Percentiles rank a stretch among this genome's conserved stretches.
These are phyloP conservation scores for Candida mattraensis DNA, from an alignment of 805 yeast species.

Conservation along the genomic window DNA sequence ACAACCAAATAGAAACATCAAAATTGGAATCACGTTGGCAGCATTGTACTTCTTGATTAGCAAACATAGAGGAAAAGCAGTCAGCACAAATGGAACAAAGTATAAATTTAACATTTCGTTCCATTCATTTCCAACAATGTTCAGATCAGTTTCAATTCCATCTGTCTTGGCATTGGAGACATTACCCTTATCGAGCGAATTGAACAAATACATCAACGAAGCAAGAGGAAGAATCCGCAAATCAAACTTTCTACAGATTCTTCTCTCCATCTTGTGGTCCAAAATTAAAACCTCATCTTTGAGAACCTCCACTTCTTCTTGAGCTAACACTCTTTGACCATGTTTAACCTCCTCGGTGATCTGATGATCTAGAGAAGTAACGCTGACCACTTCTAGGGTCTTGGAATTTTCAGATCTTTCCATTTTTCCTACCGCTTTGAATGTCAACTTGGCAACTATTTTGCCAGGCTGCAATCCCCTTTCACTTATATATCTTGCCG, in stretches of 20 bases:
- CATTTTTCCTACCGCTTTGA: too few species aligned
- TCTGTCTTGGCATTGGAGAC: conserved; percentile 50
- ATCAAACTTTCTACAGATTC: conserved; percentile 42
- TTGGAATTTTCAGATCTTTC: too few species aligned
- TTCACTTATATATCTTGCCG: too few species aligned
- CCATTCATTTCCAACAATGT: conserved; percentile 43
- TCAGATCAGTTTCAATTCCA: conserved; percentile 42
- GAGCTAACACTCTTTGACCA: too few species aligned
- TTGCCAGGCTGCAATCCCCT: too few species aligned
- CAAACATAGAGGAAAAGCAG: conserved; percentile 43
- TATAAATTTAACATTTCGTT: conserved; percentile 46
- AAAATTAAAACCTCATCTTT: conserved; percentile 2
- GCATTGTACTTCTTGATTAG: conserved; percentile 42
- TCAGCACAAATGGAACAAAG: conserved; percentile 45
- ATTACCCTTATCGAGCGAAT: conserved; percentile 49
- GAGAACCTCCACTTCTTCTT: too few species aligned
- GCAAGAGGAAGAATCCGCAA: conserved; percentile 43
- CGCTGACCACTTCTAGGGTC: too few species aligned
- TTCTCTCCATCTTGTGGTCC: conserved; percentile 25
- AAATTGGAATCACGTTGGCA: conserved; percentile 42
- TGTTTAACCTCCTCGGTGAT: too few species aligned
- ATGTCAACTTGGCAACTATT: too few species aligned
- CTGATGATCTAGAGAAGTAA: too few species aligned
- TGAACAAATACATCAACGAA: conserved; percentile 46
- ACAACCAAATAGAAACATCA: conserved; percentile 46